Evolutionary conservation across 225 moss, liverwort and hornwort genomes (phyloP).

Genomic region (Straminergon stramineum): DNA sequence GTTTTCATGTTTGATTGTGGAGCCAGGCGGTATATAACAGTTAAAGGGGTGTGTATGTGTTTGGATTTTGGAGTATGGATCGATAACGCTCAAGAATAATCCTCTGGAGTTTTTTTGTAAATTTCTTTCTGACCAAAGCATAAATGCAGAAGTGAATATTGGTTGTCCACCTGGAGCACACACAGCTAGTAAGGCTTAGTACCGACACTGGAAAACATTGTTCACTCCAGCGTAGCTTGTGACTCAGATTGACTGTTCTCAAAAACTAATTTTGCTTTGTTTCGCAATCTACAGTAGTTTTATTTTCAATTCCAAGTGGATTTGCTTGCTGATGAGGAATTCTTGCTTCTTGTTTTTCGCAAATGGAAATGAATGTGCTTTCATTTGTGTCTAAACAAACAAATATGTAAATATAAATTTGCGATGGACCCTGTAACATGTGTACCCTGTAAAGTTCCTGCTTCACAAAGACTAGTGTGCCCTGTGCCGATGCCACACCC

Average conservation of each 20-base stretch:
- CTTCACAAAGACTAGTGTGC: neutral
- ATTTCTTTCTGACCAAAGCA: neutral
- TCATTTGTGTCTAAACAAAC: neutral
- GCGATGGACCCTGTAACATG: neutral
- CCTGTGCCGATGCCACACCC: no score
- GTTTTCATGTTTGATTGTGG: neutral
- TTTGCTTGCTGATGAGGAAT: neutral
- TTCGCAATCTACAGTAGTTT: neutral
- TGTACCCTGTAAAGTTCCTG: no score
- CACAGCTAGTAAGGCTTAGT: neutral
- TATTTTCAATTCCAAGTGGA: neutral
- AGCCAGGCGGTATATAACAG: neutral
- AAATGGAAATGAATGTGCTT: neutral
- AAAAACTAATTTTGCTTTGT: neutral
- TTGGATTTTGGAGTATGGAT: neutral
- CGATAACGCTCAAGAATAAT: no score
- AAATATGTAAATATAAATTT: neutral
- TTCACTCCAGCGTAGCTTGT: neutral
- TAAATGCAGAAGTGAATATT: neutral
- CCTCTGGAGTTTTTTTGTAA: neutral
- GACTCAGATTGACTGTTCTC: neutral
- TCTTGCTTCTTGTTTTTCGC: neutral
- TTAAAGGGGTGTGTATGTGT: neutral
- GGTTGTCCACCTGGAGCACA: neutral
- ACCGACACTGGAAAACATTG: neutral